Conservation (phyloP, 176 grass and related monocot genomes). For the Hordeum vulgare region DNA sequence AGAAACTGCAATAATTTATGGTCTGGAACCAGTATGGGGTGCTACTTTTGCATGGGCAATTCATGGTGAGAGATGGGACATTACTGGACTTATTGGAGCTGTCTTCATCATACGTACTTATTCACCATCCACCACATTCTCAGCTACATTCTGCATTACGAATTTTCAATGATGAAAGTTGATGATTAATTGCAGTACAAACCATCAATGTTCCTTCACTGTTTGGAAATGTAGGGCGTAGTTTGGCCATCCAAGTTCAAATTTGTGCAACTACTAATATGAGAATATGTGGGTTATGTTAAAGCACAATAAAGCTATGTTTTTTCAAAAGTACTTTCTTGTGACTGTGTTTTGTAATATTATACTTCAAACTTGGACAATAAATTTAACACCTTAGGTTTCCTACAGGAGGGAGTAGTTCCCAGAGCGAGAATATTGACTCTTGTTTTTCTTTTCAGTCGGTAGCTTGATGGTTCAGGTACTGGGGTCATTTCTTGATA, state of each 20-base stretch:
- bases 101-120: conserved; percentile 39
- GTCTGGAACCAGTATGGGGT: conserved; percentile 52
- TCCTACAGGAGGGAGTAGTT: not conserved
- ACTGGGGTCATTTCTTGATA: conserved; percentile 23
- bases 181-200: not conserved
- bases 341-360: not conserved
- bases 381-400: not conserved
- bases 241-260: not conserved
- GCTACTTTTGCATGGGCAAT: conserved; percentile 47
- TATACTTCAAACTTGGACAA: not conserved
- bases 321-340: not conserved
- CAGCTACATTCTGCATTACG: not conserved
- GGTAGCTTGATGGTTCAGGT: conserved; percentile 55
- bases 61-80: conserved; percentile 44
- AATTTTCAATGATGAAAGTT: not conserved
- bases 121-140: not conserved
- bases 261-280: not conserved
- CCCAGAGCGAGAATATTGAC: conserved; percentile 12
- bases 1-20: conserved; percentile 64
- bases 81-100: conserved; percentile 38
- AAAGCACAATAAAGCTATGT: not conserved
- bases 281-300: not conserved
- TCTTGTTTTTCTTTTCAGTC: conserved; percentile 13
- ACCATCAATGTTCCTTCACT: not conserved
- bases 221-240: not conserved